Percentiles rank a stretch among this genome's conserved stretches.
Conservation (phyloP, 2,329 filamentous ascomycete genomes). For the Cladosporium sp. region DNA sequence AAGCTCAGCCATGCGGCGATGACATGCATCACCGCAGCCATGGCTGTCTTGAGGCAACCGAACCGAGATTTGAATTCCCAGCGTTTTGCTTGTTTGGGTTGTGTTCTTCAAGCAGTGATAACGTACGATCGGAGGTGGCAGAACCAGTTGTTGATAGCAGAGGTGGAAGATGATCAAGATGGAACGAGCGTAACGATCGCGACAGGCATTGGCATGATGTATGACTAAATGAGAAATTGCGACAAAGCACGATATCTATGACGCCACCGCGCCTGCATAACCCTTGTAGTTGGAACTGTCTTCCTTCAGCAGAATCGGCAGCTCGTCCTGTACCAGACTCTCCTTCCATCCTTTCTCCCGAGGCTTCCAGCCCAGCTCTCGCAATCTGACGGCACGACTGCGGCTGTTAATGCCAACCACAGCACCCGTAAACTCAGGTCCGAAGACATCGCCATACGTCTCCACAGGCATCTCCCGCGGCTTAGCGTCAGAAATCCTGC, state of each 20-base stretch:
- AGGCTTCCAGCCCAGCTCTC: slow-evolving; percentile 44
- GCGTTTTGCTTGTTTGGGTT: too few species aligned
- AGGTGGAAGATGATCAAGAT: too few species aligned
- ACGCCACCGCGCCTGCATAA: slow-evolving; percentile 13
- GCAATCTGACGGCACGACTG: slow-evolving; percentile 41
- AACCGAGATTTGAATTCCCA: too few species aligned
- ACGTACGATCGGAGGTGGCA: too few species aligned
- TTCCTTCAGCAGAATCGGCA: slow-evolving; percentile 33
- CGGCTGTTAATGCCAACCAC: slow-evolving; percentile 43
- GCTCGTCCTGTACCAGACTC: slow-evolving; percentile 41
- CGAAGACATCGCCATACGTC: slow-evolving; percentile 41
- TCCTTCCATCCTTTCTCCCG: slow-evolving; percentile 40
- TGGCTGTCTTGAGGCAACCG: too few species aligned
- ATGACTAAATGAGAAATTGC: too few species aligned
- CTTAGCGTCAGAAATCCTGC: slow-evolving; percentile 35
- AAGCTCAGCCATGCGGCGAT: not conserved
- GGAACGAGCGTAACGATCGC: too few species aligned
- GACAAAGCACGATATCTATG: not conserved
- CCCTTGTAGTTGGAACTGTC: slow-evolving; percentile 1
- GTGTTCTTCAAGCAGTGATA: too few species aligned
- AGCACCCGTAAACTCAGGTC: slow-evolving; percentile 29
- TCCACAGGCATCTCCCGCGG: slow-evolving; percentile 35
- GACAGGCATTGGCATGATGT: too few species aligned
- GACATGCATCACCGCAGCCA: not conserved
- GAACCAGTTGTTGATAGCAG: too few species aligned